Evolutionary conservation across 441 rosid genomes (phyloP).

Genomic region (Erodium texanum): DNA sequence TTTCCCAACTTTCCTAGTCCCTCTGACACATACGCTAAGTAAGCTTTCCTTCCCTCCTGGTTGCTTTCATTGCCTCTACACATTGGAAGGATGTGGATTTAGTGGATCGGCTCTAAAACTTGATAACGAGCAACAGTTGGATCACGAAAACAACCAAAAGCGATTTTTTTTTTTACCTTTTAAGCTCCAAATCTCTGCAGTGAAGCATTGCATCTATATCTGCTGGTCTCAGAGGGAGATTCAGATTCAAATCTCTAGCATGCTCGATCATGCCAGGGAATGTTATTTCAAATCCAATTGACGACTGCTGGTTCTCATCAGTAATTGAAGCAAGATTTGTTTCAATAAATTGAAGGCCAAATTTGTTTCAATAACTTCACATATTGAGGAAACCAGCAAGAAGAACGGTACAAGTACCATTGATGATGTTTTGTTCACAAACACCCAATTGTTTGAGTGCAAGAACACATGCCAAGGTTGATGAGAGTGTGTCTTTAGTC

Average conservation of each 20-base stretch:
- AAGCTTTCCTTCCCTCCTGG: conserved; percentile 44
- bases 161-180: conserved; percentile 51
- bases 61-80: conserved; percentile 22
- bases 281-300: conserved; percentile 66
- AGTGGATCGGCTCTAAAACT: too few species aligned
- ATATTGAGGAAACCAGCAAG: too few species aligned
- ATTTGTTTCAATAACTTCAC: too few species aligned
- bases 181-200: conserved; percentile 45
- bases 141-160: too few species aligned
- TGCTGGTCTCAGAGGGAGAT: conserved; percentile 41
- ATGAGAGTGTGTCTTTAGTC: conserved; percentile 50
- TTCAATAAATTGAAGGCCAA: conserved; percentile 62
- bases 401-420: conserved; percentile 31
- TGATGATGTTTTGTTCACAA: conserved; percentile 54
- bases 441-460: conserved; percentile 65
- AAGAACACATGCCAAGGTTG: conserved; percentile 71
- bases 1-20: conserved; percentile 59
- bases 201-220: conserved; percentile 39
- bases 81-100: background rate
- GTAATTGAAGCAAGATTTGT: conserved; percentile 40
- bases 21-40: conserved; percentile 55
- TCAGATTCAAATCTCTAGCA: conserved; percentile 53
- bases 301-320: conserved; percentile 47
- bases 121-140: too few species aligned
- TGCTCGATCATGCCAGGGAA: conserved; percentile 71